phyloP scores from a whole-genome alignment of 1,284 basidiomycete genomes.

The Ceratobasidium papillatum region DNA sequence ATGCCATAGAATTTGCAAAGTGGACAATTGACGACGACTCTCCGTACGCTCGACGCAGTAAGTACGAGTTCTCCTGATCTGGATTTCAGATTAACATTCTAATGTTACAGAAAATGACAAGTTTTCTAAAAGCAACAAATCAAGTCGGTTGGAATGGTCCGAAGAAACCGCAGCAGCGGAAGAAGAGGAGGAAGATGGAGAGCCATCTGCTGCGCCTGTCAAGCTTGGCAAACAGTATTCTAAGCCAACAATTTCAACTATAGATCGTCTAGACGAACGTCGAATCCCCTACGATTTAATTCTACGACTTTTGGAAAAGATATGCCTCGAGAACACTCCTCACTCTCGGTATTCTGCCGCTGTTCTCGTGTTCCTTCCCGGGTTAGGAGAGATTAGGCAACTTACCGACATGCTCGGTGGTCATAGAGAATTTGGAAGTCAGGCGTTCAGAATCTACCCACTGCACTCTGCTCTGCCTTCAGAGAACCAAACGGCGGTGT shows the following conservation, averaged over 20 bases:
- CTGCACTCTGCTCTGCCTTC: conserved; percentile 94
- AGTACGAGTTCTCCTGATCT: conserved; percentile 47
- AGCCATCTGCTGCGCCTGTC: conserved; percentile 54
- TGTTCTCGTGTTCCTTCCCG: conserved; percentile 93
- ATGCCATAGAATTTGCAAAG: conserved; percentile 86
- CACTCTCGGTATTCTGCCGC: conserved; percentile 77
- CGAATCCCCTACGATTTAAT: conserved; percentile 92
- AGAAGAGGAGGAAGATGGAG: conserved; percentile 78
- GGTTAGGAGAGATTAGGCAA: conserved; percentile 89
- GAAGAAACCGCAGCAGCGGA: conserved; percentile 69
- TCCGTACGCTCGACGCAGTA: conserved; percentile 81
- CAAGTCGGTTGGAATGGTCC: conserved; percentile 71
- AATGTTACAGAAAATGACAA: conserved; percentile 63
- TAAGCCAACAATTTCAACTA: conserved; percentile 74
- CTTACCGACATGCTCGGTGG: conserved; percentile 84
- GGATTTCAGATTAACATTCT: conserved; percentile 21
- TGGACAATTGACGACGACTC: conserved; percentile 89
- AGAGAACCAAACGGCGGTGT: conserved; percentile 90
- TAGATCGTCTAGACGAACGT: conserved; percentile 90
- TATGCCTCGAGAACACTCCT: conserved; percentile 77
- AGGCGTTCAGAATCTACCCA: conserved; percentile 81
- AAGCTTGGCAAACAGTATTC: conserved; percentile 80
- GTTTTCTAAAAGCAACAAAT: conserved; percentile 67
- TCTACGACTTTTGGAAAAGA: conserved; percentile 80
- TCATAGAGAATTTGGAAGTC: conserved; percentile 77